Evolutionary conservation across 2,329 filamentous ascomycete genomes (phyloP), one percentile per base, ranked within the genome.

Genomic region (Paraphoma sp.): DNA sequence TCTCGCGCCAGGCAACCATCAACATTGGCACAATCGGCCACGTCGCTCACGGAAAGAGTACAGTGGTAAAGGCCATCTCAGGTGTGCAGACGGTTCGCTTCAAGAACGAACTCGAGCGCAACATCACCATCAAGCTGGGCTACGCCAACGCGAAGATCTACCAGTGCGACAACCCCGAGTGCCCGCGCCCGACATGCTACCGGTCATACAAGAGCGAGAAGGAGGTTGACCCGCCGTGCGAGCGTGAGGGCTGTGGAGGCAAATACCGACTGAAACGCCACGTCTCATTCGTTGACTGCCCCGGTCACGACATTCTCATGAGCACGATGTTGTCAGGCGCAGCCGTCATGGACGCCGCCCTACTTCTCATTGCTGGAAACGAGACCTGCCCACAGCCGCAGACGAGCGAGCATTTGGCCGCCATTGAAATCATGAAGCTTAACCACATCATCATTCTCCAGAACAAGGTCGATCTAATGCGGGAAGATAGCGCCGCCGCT

Each of bases 221-320:
- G 85, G 95, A 98, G 83, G 89, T 99, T 51, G 94, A 98, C 74
- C 95, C 95, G 64, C 89, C 92, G 44, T 99, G 95, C 74, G 95
- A 99, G 83, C 87, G 95, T 67, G 91, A 97, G 62, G 94, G 93
- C 67, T 99, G 95, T 75, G 81, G 80, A 56, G 95, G 95, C 57
- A 94, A 84, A 73, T 99, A 98, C 82, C 84, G 92, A 74, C 82
- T 99, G 73, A 81, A 96, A 72, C 88, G 59, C 33, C 60, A 69
- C 51, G 70, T 76, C 66, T 94, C 92, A 14, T 99, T 98, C 78
- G 95, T 98, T 68, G 95, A 98, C 80, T 98, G 95, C 85, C 95
- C 95, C 54, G 95, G 95, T 80, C 95, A 99, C 91, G 95, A 99
- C 82, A 99, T 99, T 93, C 93, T 99, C 79, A 99, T 99, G 95